phyloP scores from a whole-genome alignment of 2,329 filamentous ascomycete species.

The Alternaria gansuensis region DNA sequence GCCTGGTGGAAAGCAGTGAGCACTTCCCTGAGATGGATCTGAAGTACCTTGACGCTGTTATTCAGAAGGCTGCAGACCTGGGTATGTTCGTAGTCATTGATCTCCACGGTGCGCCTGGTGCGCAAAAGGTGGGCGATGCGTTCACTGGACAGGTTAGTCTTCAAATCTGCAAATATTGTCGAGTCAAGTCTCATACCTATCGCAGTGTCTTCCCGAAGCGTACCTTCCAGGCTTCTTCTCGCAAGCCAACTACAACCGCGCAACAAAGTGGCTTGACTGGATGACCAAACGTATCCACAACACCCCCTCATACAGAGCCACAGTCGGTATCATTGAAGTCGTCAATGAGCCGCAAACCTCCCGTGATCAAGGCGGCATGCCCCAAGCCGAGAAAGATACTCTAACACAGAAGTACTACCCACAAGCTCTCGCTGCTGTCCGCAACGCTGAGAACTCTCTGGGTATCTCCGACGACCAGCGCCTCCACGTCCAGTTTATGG shows the following conservation, averaged over 20 bases:
- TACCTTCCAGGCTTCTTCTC: conserved; percentile 64
- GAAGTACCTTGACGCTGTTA: conserved; percentile 59
- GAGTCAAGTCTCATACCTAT: neutral
- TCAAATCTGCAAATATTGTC: neutral
- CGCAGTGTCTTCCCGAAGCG: conserved; percentile 31
- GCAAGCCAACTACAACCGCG: conserved; percentile 65
- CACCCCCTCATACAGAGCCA: conserved; percentile 60
- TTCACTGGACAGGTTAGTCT: conserved; percentile 58
- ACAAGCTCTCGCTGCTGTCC: conserved; percentile 58
- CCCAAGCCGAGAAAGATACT: conserved; percentile 40
- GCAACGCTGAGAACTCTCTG: conserved; percentile 59
- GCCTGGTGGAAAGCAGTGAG: conserved; percentile 60
- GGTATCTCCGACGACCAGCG: conserved; percentile 55
- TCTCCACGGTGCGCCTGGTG: conserved; percentile 63
- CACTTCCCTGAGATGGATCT: conserved; percentile 62
- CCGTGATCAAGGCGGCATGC: conserved; percentile 22
- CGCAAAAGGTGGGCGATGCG: conserved; percentile 58
- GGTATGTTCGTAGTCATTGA: conserved; percentile 65
- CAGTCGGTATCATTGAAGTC: conserved; percentile 65
- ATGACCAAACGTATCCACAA: conserved; percentile 63
- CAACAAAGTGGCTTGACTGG: conserved; percentile 64
- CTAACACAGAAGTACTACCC: conserved; percentile 57
- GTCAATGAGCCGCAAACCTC: conserved; percentile 64
- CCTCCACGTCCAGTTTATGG: conserved; percentile 66
- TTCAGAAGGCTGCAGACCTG: conserved; percentile 59